Conservation (phyloP, 2,329 filamentous ascomycete genomes). For the Colletotrichum liriopes region DNA sequence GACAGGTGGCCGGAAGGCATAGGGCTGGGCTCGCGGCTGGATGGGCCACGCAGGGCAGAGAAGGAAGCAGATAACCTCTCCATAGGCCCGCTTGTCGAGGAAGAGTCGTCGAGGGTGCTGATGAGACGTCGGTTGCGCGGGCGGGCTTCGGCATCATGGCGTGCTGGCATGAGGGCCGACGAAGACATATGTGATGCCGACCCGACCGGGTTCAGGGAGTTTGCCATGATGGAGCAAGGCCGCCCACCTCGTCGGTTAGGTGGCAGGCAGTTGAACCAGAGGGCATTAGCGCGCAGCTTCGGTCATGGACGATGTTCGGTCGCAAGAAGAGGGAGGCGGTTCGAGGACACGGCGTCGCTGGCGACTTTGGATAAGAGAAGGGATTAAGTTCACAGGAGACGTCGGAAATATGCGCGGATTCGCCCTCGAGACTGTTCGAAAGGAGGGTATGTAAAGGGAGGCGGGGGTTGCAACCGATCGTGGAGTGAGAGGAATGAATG, state of each 20-base stretch:
- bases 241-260: conserved; percentile 40
- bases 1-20: conserved; percentile 58
- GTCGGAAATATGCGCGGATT: conserved; percentile 16
- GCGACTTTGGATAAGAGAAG: conserved; percentile 11
- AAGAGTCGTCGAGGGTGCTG: conserved; percentile 50
- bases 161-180: conserved; percentile 61
- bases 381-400: conserved; percentile 14
- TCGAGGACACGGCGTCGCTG: conserved; percentile 3
- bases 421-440: conserved; percentile 13
- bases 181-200: conserved; percentile 60
- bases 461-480: background rate
- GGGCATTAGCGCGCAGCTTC: conserved; percentile 40
- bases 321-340: conserved; percentile 6
- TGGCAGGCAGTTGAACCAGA: conserved; percentile 38
- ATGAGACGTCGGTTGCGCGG: conserved; percentile 67
- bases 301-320: conserved; percentile 30
- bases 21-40: conserved; percentile 65
- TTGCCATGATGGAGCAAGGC: conserved; percentile 41
- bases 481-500: conserved; percentile 20
- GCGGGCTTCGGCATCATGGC: conserved; percentile 61
- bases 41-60: conserved; percentile 53
- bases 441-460: conserved; percentile 10
- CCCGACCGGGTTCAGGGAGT: conserved; percentile 47
- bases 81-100: conserved; percentile 52
- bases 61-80: conserved; percentile 41